These are phyloP conservation scores for Kalmusia sp. DNA, from an alignment of 2,329 filamentous ascomycete genomes.

Conservation along the genomic window DNA sequence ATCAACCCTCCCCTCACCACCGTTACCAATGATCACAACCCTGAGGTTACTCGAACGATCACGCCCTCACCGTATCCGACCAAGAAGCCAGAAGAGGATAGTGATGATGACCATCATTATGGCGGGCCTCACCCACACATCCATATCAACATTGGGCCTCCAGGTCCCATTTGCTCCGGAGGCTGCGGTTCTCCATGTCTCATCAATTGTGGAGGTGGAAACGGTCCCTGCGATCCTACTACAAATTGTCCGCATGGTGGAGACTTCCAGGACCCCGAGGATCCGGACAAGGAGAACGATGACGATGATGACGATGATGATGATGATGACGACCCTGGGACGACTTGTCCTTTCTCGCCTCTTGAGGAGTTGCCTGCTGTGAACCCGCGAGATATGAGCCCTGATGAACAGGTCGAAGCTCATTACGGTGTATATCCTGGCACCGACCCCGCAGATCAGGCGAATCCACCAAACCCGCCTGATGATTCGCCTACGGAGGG, in stretches of 20 bases:
- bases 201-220: background rate
- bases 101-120: slow-evolving; percentile 6
- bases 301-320: slow-evolving; percentile 13
- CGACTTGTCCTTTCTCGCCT: too few species aligned
- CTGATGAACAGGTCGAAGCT: too few species aligned
- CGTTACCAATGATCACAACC: slow-evolving; percentile 7
- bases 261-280: slow-evolving; percentile 10
- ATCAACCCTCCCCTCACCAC: slow-evolving; percentile 3
- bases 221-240: slow-evolving; percentile 8
- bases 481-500: too few species aligned
- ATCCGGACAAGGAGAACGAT: slow-evolving; percentile 13
- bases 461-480: too few species aligned
- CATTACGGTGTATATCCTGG: too few species aligned
- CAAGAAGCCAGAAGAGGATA: background rate
- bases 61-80: slow-evolving; percentile 8
- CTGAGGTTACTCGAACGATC: slow-evolving; percentile 9
- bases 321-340: background rate
- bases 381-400: too few species aligned
- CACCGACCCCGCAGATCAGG: too few species aligned
- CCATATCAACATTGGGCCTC: slow-evolving; percentile 7
- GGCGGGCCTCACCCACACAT: slow-evolving; percentile 6
- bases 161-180: slow-evolving; percentile 7
- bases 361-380: too few species aligned
- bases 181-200: slow-evolving; percentile 6
- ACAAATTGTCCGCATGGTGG: slow-evolving; percentile 8